These are phyloP conservation scores for Roridomyces roridus DNA, from an alignment of 768 basidiomycete genomes.

Conservation along the genomic window DNA sequence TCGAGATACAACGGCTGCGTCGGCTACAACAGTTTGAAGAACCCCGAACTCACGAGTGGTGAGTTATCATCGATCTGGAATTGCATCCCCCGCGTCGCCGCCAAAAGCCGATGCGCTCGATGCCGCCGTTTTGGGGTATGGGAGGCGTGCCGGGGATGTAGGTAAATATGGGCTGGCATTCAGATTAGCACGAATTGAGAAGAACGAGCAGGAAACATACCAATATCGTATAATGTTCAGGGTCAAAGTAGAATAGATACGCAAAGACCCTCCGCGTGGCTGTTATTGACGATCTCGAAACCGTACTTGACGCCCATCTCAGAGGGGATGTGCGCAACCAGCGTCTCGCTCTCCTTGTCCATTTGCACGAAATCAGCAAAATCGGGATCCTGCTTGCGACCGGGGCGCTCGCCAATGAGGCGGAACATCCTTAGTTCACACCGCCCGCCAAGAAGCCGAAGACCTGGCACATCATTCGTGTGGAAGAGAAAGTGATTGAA, in stretches of 20 bases:
- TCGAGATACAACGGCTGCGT: too few relatives aligned
- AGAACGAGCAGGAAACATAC: background rate
- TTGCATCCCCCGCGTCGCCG: too few relatives aligned
- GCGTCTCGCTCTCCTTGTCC: background rate
- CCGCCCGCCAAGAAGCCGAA: too few relatives aligned
- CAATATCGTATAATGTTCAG: background rate
- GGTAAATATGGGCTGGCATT: background rate
- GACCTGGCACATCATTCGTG: background rate
- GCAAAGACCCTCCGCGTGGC: background rate
- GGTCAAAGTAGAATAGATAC: conserved; percentile 13
- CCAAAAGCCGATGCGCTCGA: too few relatives aligned
- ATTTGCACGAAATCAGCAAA: background rate
- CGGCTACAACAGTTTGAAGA: too few relatives aligned
- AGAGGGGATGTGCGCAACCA: background rate
- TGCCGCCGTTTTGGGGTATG: background rate
- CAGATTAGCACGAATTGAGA: background rate
- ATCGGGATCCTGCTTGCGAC: background rate
- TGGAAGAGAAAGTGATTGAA: conserved; percentile 9
- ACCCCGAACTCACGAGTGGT: too few relatives aligned
- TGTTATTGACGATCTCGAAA: background rate
- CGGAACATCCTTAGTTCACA: background rate
- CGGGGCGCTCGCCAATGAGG: background rate
- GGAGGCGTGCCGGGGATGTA: background rate
- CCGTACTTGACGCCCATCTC: conserved; percentile 2
- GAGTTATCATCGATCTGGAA: too few relatives aligned